These are phyloP conservation scores for Ganoderma sp. DNA, from an alignment of 1,284 basidiomycete genomes.

Conservation along the genomic window DNA sequence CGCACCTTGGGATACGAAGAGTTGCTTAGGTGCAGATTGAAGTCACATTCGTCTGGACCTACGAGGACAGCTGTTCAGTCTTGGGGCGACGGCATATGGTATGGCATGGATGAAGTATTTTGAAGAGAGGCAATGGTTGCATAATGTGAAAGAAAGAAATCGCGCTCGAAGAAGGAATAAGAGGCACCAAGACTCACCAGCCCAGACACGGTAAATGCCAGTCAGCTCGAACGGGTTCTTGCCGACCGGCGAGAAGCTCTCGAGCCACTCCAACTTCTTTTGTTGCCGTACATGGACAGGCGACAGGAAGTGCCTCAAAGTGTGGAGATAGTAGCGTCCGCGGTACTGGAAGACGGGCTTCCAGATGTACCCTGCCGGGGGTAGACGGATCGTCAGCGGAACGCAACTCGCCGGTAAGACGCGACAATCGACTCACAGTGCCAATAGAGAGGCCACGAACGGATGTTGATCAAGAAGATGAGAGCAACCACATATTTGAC, in stretches of 20 bases:
- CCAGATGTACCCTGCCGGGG: slow-evolving; percentile 61
- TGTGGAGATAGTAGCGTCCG: slow-evolving; percentile 45
- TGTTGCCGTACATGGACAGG: slow-evolving; percentile 40
- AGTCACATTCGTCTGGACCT: slow-evolving; percentile 76
- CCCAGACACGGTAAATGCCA: slow-evolving; percentile 53
- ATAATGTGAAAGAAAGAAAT: not conserved
- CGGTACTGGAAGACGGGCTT: slow-evolving; percentile 50
- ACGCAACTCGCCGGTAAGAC: not conserved
- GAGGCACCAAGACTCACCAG: slow-evolving; percentile 50
- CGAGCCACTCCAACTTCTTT: slow-evolving; percentile 47
- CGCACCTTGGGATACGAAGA: slow-evolving; percentile 76
- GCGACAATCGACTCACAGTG: slow-evolving; percentile 55
- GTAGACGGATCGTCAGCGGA: not conserved
- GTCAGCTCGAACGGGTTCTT: slow-evolving; percentile 56
- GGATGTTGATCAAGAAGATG: slow-evolving; percentile 56
- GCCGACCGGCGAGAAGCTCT: slow-evolving; percentile 60
- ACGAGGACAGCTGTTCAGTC: not conserved
- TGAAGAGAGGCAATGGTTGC: not conserved
- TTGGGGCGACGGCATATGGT: too few species aligned
- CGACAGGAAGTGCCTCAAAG: slow-evolving; percentile 49
- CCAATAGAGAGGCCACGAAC: slow-evolving; percentile 69
- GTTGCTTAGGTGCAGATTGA: slow-evolving; percentile 76
- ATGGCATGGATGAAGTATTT: not conserved
- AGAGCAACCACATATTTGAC: slow-evolving; percentile 40
- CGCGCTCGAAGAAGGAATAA: not conserved